These are phyloP conservation scores for Gautieria morchelliformis DNA, from an alignment of 768 basidiomycete genomes.

Conservation along the genomic window DNA sequence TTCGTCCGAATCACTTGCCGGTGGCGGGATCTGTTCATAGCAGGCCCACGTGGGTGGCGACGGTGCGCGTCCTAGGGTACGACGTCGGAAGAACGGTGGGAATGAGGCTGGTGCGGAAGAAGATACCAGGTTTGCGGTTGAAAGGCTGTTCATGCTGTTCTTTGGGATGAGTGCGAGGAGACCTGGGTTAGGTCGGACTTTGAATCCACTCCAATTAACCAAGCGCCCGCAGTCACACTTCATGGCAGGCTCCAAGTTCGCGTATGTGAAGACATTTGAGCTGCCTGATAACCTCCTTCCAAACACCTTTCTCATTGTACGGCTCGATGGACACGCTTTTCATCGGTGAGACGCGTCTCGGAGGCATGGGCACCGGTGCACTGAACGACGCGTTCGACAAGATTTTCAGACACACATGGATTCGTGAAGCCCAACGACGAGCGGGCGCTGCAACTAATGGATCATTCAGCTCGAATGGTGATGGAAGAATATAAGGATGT, in stretches of 20 bases:
- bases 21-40: constrained; percentile 75
- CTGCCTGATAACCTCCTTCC: constrained; percentile 80
- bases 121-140: neutral
- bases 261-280: constrained; percentile 86
- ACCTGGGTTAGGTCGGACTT: neutral
- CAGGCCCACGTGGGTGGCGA: constrained; percentile 85
- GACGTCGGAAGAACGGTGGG: constrained; percentile 6
- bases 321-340: constrained; percentile 90
- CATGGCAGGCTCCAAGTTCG: constrained; percentile 92
- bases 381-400: constrained; percentile 20
- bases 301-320: constrained; percentile 72
- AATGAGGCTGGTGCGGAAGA: constrained; percentile 7
- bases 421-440: constrained; percentile 91
- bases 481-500: constrained; percentile 83
- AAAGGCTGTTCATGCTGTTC: neutral
- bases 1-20: constrained; percentile 39
- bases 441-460: constrained; percentile 84
- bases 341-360: constrained; percentile 53
- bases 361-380: neutral
- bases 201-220: constrained; percentile 1
- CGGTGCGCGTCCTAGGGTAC: constrained; percentile 34
- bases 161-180: neutral
- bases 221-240: neutral
- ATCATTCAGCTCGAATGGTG: constrained; percentile 70
- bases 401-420: constrained; percentile 74